Conservation (phyloP, 441 rosid species). For the Euphorbia celastroides region DNA sequence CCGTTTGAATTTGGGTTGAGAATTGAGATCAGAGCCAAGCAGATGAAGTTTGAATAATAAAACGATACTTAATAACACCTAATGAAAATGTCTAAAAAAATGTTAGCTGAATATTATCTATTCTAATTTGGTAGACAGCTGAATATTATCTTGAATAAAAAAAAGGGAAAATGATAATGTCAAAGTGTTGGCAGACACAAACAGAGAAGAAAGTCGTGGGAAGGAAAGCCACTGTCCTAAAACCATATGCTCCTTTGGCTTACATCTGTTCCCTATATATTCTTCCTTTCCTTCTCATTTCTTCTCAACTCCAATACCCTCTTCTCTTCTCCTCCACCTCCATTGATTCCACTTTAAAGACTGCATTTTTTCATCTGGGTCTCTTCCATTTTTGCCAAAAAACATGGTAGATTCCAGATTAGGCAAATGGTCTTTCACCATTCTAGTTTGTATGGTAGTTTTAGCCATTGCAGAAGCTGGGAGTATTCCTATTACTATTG, state of each 20-base stretch:
- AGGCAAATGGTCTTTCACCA: conserved; percentile 32
- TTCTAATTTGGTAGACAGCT: too few species aligned
- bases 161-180: neutral
- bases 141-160: too few species aligned
- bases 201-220: neutral
- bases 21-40: too few species aligned
- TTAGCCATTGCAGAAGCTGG: conserved; percentile 42
- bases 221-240: neutral
- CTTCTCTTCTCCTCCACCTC: neutral
- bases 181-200: neutral
- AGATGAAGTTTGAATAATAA: too few species aligned
- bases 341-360: too few species aligned
- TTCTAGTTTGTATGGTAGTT: conserved; percentile 31
- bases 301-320: neutral
- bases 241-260: neutral
- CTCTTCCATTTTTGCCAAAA: neutral
- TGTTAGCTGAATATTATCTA: too few species aligned
- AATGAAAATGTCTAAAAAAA: too few species aligned
- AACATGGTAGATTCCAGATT: conserved; percentile 46
- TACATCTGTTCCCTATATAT: neutral
- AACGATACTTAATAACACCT: too few species aligned
- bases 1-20: too few species aligned
- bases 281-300: neutral
- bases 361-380: too few species aligned
- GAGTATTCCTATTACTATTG: conserved; percentile 51